Conservation (phyloP, 2,329 filamentous ascomycete genomes). For the Cadophora gregata region DNA sequence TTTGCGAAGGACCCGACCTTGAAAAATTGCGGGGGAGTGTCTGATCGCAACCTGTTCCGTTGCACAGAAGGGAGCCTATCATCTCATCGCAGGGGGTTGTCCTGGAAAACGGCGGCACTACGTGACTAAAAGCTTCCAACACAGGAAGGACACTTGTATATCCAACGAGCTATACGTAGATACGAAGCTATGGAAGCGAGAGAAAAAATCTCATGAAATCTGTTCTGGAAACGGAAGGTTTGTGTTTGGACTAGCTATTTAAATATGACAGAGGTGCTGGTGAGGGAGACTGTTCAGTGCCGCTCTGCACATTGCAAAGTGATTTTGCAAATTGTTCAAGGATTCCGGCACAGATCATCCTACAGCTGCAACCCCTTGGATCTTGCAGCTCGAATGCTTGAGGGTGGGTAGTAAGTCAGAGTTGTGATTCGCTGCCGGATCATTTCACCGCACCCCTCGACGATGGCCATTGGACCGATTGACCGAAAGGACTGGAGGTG, state of each 20-base stretch:
- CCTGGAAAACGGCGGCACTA: constrained; percentile 4
- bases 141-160: neutral
- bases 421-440: constrained; percentile 29
- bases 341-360: constrained; percentile 35
- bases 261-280: neutral
- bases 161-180: neutral
- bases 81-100: neutral
- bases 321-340: constrained; percentile 28
- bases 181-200: neutral
- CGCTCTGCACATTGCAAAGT: constrained; percentile 11
- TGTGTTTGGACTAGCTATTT: neutral
- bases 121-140: constrained; percentile 6
- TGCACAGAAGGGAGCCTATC: constrained; percentile 13
- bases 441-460: constrained; percentile 23
- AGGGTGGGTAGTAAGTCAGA: constrained; percentile 14
- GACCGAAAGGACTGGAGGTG: constrained; percentile 11
- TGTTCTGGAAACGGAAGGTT: neutral
- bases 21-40: constrained; percentile 34
- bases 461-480: constrained; percentile 20
- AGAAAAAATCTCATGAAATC: neutral
- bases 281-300: neutral
- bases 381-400: constrained; percentile 27
- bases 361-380: constrained; percentile 30
- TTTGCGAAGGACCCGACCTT: neutral
- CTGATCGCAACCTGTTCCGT: constrained; percentile 6